Evolutionary conservation across 495 filamentous ascomycete genomes (phyloP).

Genomic region (Aspergillus olivimuriae): DNA sequence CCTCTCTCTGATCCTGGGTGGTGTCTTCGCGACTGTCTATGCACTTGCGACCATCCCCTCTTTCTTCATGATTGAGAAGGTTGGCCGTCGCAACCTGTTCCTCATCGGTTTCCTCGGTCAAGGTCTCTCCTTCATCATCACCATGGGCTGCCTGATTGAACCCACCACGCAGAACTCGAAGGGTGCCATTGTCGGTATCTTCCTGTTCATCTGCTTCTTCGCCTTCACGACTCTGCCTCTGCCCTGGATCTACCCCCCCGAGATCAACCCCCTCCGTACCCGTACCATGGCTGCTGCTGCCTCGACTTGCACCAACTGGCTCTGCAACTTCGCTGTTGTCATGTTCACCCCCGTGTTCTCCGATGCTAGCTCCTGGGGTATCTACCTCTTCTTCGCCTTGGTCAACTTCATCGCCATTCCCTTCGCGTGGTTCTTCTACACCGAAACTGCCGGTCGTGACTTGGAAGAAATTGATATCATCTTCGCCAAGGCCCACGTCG

Average conservation of each 20-base stretch:
- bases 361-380: slow-evolving; percentile 21
- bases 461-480: slow-evolving; percentile 67
- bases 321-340: slow-evolving; percentile 42
- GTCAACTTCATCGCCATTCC: slow-evolving; percentile 65
- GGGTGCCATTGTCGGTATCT: slow-evolving; percentile 36
- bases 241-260: slow-evolving; percentile 72
- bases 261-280: slow-evolving; percentile 68
- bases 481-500: slow-evolving; percentile 37
- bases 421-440: slow-evolving; percentile 60
- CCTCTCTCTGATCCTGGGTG: slow-evolving; percentile 64
- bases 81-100: slow-evolving; percentile 67
- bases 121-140: slow-evolving; percentile 33
- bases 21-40: slow-evolving; percentile 77
- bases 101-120: slow-evolving; percentile 59
- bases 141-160: slow-evolving; percentile 27
- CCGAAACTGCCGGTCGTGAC: slow-evolving; percentile 59
- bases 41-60: slow-evolving; percentile 46
- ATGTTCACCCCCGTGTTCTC: slow-evolving; percentile 41
- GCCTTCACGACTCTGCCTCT: slow-evolving; percentile 34
- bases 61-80: slow-evolving; percentile 71
- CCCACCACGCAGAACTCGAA: slow-evolving; percentile 18
- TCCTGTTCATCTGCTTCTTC: slow-evolving; percentile 36
- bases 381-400: slow-evolving; percentile 58
- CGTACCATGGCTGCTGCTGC: slow-evolving; percentile 56
- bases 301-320: slow-evolving; percentile 42